Conservation (phyloP, 2,329 filamentous ascomycete species). For the Aureobasidium uvarum region DNA sequence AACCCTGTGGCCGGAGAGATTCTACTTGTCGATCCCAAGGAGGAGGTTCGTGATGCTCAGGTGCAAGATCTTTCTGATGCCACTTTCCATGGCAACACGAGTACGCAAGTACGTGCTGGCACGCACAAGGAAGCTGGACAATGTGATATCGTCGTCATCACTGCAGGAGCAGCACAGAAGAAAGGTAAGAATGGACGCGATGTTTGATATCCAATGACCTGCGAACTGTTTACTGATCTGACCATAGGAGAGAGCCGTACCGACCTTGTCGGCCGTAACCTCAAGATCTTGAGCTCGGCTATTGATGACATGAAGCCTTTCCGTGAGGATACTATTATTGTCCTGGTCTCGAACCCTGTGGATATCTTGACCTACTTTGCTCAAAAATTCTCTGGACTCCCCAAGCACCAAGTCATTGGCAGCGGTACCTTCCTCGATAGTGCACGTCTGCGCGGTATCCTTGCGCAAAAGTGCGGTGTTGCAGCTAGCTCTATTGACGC, state of each 20-base stretch:
- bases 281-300: slow-evolving; percentile 50
- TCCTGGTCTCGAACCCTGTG: slow-evolving; percentile 57
- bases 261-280: slow-evolving; percentile 50
- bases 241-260: slow-evolving; percentile 44
- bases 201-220: background rate
- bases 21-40: slow-evolving; percentile 55
- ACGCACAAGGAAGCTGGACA: slow-evolving; percentile 52
- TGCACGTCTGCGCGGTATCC: slow-evolving; percentile 48
- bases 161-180: slow-evolving; percentile 55
- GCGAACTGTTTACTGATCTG: background rate
- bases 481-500: slow-evolving; percentile 44
- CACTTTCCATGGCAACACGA: slow-evolving; percentile 47
- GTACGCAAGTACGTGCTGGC: slow-evolving; percentile 48
- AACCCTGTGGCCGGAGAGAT: slow-evolving; percentile 52
- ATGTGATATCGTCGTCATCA: slow-evolving; percentile 56
- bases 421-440: slow-evolving; percentile 57
- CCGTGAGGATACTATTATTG: slow-evolving; percentile 48
- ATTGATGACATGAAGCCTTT: slow-evolving; percentile 53
- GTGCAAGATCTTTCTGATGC: slow-evolving; percentile 55
- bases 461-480: slow-evolving; percentile 44
- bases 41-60: slow-evolving; percentile 49
- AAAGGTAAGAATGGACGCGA: slow-evolving; percentile 32
- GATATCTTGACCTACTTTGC: slow-evolving; percentile 55
- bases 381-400: slow-evolving; percentile 49
- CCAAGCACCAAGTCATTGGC: slow-evolving; percentile 52